Base-by-base conservation (phyloP, 192 early-diverging fungal species). In the Phlyctochytrium planicorne region DNA sequence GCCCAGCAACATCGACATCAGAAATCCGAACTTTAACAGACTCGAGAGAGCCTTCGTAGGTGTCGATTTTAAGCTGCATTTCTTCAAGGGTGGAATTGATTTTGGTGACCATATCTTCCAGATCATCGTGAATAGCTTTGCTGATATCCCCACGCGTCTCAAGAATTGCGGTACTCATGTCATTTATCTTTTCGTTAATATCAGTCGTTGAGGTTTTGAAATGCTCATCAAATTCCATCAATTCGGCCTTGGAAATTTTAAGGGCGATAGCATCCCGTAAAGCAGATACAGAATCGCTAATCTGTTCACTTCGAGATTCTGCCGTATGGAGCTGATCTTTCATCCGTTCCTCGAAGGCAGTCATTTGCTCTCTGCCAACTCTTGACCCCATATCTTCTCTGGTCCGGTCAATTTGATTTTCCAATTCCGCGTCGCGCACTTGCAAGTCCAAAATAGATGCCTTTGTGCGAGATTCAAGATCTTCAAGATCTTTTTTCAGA, bases 401-500 rank as follows among this genome's bases (percentile, higher is more conserved):
- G 10, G 75, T 10, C 20, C 14, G 14, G 56, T 62, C 66, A n/a
- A 76, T 31, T 3, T 24, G 24, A 2, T 76, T 65, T 17, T 63
- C 61, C 1, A 65, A 33, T 17, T 25, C 25, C 2, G 56, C 30
- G 30, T 72, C 57, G 25, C 68, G 68, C 0, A 69, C 55, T 35
- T 76, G 77, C 4, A 76, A 59, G 32, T 74, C 68, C 23, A 76
- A 33, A 12, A 75, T 75, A 3, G 72, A 65, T 4, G 62, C 55
- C 59, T 76, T 76, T 12, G 66, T 59, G 24, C 55, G 52, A 3
- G 27, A 23, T 59, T 73, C 66, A 30, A 77, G 66, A 0, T 76
- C 75, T 27, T 68, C 67, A 25, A 70, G 30, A 14, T 76, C 75
- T 40, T 74, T 76, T 32, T 70, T 29, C 2, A 64, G 27, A 2